Base-by-base conservation (phyloP, 2,329 filamentous ascomycete species). In the Calonectria ilicicola region DNA sequence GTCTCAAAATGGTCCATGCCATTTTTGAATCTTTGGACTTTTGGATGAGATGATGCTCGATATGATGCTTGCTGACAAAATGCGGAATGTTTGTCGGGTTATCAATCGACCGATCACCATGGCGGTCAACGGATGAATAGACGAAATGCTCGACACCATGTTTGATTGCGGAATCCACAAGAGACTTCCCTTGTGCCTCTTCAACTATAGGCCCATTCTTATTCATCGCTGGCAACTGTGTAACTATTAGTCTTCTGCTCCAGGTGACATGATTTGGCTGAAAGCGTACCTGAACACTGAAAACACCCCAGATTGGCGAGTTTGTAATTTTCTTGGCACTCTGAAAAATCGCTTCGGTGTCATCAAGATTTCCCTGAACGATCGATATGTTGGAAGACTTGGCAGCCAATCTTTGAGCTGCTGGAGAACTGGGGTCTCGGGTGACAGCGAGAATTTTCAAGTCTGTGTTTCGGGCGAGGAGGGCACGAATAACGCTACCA, bases 91-190 rank as follows among this genome's bases (percentile, higher is more conserved):
- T 73, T 3, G 91, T 92, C 0, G 89, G 85, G 74, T 86, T 86
- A 15, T 86, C 84, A 62, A 86, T 82, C 60, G 86, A 87, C 47
- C 85, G 86, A 63, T 87, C 85, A 23, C 91, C 90, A 56, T 89
- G 88, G 29, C 91, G 89, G 70, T 93, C 91, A 9, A 92, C 89
- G 47, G 88, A 91, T 0, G 86, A 87, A 81, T 92, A 93, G 68
- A 93, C 87, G 76, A 93, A 91, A 78, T 89, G 86, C 68, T 87
- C 84, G 60, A 92, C 89, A 14, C 85, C 85, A 38, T 89, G 82
- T 32, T 87, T 86, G 58, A 92, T 75, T 0, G 89, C 85, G 2
- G 87, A 89, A 67, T 92, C 88, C 53, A 92, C 83, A 1, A 93
- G 80, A 0, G 83, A 84, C 63, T 88, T 92, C 53, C 91, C 91